Evolutionary conservation across 805 yeast genomes (phyloP), one percentile per base, ranked within the genome.

Genomic region (Candida silvatica): DNA sequence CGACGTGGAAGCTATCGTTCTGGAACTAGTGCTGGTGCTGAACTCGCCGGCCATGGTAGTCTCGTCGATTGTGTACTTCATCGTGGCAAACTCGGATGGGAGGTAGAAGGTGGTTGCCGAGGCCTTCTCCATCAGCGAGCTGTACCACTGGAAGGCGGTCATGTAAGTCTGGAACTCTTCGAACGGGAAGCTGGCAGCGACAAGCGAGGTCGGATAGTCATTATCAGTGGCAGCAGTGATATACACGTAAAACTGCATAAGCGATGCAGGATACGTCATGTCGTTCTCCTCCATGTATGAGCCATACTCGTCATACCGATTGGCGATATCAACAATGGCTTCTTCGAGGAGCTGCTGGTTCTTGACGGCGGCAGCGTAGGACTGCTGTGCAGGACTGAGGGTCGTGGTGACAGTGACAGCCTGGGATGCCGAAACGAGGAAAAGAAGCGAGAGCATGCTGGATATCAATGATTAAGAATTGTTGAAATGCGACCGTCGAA

Each of bases 111-210:
- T 43, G 3, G 62, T 38, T 5, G 36, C 40, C 3, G 47, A 47
- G 3, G 46, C 59, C 2, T 41, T 51, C 2, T 36, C 15, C 6
- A 59, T 34, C 27, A 58, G 37, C 2, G 51, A 41, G 3, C 49
- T 22, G 32, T 58, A 52, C 64, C 64, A 58, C 2, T 62, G 63
- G 35, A 61, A 56, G 4, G 46, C 51, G 5, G 52, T 38, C 14
- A 54, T 42, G 29, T 46, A 56, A 2, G 60, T 52, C n/a, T 48
- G 20, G 37, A 60, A 59, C 6, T 45, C 53, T 2, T 52, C 43
- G 36, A 58, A 47, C 18, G 66, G 66, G 35, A 60, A 60, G 1
- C 34, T 29, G n/a, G 42, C 41, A 7, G 47, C 39, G 25, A 54
- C 39, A 17, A 53, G 26, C 3, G 58, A 49, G 3, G 54, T 50